Percentiles rank a stretch among this genome's conserved stretches.
Conservation (phyloP, 306 rosid genomes). For the Citrullus mucosospermus region DNA sequence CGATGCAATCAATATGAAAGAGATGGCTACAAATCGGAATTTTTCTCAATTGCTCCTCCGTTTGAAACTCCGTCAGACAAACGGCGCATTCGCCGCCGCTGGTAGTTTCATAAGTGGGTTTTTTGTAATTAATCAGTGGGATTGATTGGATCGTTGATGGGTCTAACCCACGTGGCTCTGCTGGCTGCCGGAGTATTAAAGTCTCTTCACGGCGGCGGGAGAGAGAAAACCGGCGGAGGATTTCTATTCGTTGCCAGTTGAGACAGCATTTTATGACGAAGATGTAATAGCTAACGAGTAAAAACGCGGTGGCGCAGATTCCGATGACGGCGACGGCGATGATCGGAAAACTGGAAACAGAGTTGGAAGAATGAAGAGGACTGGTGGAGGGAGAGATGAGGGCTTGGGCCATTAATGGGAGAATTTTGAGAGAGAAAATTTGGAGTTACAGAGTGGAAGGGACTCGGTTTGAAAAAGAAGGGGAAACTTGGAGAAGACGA, state of each 20-base stretch:
- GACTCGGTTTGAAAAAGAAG: not conserved
- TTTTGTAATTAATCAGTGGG: slow-evolving; percentile 51
- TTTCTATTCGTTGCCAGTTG: slow-evolving; percentile 79
- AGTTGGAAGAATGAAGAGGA: not conserved
- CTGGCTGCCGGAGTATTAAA: slow-evolving; percentile 26
- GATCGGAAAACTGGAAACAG: slow-evolving; percentile 56
- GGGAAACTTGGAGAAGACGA: not conserved
- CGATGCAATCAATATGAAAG: slow-evolving; percentile 11
- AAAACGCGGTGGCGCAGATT: slow-evolving; percentile 75
- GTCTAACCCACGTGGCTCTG: slow-evolving; percentile 49
- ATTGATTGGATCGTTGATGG: slow-evolving; percentile 64
- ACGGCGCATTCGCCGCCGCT: slow-evolving; percentile 54
- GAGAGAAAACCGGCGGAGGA: slow-evolving; percentile 46
- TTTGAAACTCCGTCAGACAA: slow-evolving; percentile 67
- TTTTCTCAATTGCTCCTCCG: slow-evolving; percentile 58
- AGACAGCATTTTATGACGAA: slow-evolving; percentile 96
- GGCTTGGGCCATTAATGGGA: not conserved
- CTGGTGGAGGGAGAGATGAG: not conserved
- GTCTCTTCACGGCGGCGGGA: slow-evolving; percentile 36
- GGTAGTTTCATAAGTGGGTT: not conserved
- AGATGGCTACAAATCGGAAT: slow-evolving; percentile 54
- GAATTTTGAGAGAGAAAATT: not conserved
- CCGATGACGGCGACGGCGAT: slow-evolving; percentile 84
- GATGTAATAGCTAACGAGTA: slow-evolving; percentile 78
- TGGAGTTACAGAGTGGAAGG: not conserved